These are phyloP conservation scores for Hanseniaspora occidentalis DNA, from an alignment of 805 yeast genomes.

Conservation along the genomic window DNA sequence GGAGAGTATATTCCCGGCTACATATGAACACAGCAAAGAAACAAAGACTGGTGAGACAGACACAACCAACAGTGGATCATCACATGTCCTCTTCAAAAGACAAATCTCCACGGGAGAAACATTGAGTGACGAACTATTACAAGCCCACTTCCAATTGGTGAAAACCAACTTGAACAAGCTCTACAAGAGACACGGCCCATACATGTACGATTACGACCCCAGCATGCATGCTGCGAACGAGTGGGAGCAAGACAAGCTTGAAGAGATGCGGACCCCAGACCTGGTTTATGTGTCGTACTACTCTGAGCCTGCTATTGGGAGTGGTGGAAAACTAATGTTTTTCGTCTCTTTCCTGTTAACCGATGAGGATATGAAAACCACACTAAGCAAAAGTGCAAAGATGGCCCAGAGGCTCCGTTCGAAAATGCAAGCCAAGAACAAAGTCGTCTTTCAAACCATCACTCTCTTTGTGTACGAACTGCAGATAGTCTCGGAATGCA, in stretches of 20 bases:
- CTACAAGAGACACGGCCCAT: conserved; percentile 3
- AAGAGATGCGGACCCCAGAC: conserved; percentile 18
- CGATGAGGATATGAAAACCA: background rate
- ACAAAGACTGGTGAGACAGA: too few relatives aligned
- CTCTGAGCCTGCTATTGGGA: conserved; percentile 1
- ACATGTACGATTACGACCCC: background rate
- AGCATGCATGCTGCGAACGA: conserved; percentile 10
- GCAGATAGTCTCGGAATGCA: background rate
- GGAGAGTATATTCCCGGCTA: too few relatives aligned
- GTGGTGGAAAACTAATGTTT: conserved; percentile 9
- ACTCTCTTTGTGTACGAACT: background rate
- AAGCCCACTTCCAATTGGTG: conserved; percentile 16
- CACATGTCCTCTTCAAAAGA: too few relatives aligned
- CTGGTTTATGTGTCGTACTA: conserved; percentile 18
- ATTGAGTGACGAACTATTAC: conserved; percentile 12
- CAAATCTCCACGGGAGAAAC: background rate
- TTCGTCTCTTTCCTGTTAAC: background rate
- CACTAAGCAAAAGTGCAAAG: background rate
- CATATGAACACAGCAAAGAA: too few relatives aligned
- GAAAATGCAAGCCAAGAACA: too few relatives aligned
- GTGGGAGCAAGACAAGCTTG: conserved; percentile 18
- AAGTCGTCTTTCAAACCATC: too few relatives aligned
- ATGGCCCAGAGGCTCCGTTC: background rate
- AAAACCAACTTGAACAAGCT: conserved; percentile 8
- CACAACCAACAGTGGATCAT: too few relatives aligned